Percentiles rank a stretch among this genome's conserved stretches.
These are phyloP conservation scores for Termitomyces titanicus DNA, from an alignment of 768 basidiomycete species.

Conservation along the genomic window DNA sequence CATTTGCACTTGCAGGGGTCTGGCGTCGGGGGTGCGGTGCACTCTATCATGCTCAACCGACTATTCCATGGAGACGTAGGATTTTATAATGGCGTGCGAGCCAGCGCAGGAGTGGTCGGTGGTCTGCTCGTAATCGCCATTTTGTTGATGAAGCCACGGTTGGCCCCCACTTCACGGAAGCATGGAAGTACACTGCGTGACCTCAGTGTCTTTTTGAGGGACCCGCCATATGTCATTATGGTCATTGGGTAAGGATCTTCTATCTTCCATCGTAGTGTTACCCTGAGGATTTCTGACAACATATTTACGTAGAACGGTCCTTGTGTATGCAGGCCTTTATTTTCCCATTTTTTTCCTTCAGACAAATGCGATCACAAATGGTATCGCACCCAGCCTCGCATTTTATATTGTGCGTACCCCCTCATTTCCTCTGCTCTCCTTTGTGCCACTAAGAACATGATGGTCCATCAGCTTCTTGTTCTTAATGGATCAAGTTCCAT, in stretches of 20 bases:
- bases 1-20: conserved; percentile 35
- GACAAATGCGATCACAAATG: conserved; percentile 45
- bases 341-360: conserved; percentile 58
- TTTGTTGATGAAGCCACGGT: conserved; percentile 33
- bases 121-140: conserved; percentile 26
- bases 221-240: conserved; percentile 40
- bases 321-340: conserved; percentile 36
- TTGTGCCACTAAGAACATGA: neutral
- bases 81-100: conserved; percentile 44
- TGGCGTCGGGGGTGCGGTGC: conserved; percentile 57
- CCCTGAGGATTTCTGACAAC: too few relatives aligned
- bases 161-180: conserved; percentile 32
- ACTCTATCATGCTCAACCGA: conserved; percentile 62
- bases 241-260: conserved; percentile 30
- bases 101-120: conserved; percentile 32
- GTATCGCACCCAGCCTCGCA: conserved; percentile 41
- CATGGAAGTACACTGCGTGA: conserved; percentile 23
- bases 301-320: conserved; percentile 32
- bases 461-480: conserved; percentile 40
- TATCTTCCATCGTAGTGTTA: neutral
- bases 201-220: conserved; percentile 34
- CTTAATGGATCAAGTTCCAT: conserved; percentile 44
- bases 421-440: neutral
- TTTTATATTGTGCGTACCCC: conserved; percentile 47
- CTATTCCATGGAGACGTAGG: conserved; percentile 44